Evolutionary conservation across 306 rosid species (phyloP), one percentile per base, ranked within the genome.

Genomic region (Quercus parvula): DNA sequence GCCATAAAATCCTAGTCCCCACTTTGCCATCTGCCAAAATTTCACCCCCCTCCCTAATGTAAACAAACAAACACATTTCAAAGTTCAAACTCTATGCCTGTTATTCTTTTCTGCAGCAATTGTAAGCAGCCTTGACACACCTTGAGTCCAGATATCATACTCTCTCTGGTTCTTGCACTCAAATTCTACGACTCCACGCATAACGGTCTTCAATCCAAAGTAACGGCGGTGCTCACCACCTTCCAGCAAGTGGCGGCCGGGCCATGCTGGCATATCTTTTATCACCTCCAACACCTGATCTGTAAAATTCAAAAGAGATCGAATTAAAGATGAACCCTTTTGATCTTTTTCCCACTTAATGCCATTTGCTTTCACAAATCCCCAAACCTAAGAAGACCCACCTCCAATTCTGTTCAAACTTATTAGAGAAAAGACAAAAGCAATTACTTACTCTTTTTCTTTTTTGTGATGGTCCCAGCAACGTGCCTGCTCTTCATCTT

Each of bases 401-500:
- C 94, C 89, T 84, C 89, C 90, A 83, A 83, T 88, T 92, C 90
- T 80, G 87, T 72, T 81, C 81, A 84, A 83, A 83, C 87, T 85
- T 79, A 85, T 71, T 72, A 84, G 87, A 82, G 87, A 89, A 81
- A 49, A 82, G 90, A 95, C 85, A 94, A 87, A 82, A 89, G 87
- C 71, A 77, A 84, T 73, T 28, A 77, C 99, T 90, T 80, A 96
- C 99, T 96, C 97, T 96, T 96, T 91, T 96, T 96, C 99, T 96
- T 96, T 90, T 96, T 96, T 7, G 96, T 93, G 84, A 96, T 82
- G 96, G 99, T 90, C 91, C 99, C 99, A 82, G 94, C 97, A 83
- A 93, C 98, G 77, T 96, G 98, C 88, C 89, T 93, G 83, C 99
- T 96, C 96, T 96, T 96, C 99, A 96, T 96, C 91, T 96, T 96